Base-by-base conservation (phyloP, 176 grass and related monocot species). In the Panicum miliaceum region DNA sequence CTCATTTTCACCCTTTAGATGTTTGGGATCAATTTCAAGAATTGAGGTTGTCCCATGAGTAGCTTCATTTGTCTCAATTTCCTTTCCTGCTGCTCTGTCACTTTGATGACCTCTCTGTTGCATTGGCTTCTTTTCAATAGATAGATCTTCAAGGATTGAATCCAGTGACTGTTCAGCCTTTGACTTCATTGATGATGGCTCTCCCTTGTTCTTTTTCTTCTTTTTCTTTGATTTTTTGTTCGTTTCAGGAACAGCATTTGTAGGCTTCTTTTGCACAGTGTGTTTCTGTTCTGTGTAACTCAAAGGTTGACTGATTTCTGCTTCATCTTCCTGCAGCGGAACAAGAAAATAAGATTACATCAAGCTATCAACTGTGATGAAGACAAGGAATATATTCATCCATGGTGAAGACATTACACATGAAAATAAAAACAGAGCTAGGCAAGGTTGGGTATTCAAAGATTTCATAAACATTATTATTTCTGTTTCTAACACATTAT, bases 181-280 rank as follows among this genome's bases (percentile, higher is more conserved):
- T 13, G 27, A 76, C 25, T 92, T 97, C 16, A 37, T 57, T 74
- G 25, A 27, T 12, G 59, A 35, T 64, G 64, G 74, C 67, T 85
- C 85, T 8, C 52, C 81, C 77, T 99, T 99, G 60, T 69, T 82
- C 71, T 91, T 99, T 87, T 96, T 99, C 86, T 96, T 96, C 87
- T 96, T 99, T 87, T 94, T 99, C 93, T 96, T 99, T 67, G 88
- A 92, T 90, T 99, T 99, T 69, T 84, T 84, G 38, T 91, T 96
- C 87, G 89, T 82, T 80, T 85, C 81, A 14, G 69, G 67, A 86
- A 81, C 77, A 81, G 14, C 26, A 11, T 36, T 70, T 10, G 40
- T 53, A 81, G 57, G 68, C 63, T 81, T 92, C 35, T 74, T 87
- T 73, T 68, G 77, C 71, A 72, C 52, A 87, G 40, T 59, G 83